Conservation (phyloP, 768 basidiomycete genomes). For the Phaffia australis region DNA sequence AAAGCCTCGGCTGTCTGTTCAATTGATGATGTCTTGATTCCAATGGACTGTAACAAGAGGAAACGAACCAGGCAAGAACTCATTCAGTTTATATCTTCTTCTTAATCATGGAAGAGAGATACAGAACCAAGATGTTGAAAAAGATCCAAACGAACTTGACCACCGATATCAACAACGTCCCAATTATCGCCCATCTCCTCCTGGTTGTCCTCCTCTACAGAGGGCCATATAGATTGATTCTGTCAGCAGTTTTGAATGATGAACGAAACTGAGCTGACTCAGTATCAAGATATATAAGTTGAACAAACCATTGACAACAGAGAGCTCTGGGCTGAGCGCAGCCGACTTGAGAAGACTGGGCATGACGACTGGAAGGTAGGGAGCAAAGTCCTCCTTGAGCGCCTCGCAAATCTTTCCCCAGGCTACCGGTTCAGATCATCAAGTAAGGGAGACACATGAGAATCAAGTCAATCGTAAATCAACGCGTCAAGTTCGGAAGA, state of each 20-base stretch:
- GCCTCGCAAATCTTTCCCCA: constrained; percentile 86
- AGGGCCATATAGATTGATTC: constrained; percentile 5
- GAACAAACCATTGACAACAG: constrained; percentile 51
- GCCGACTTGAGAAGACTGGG: constrained; percentile 64
- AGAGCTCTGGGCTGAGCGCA: constrained; percentile 66
- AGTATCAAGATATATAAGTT: not conserved
- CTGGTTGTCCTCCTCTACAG: constrained; percentile 45
- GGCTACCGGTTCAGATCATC: constrained; percentile 42
- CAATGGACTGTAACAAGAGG: constrained; percentile 46
- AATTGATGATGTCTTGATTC: constrained; percentile 65
- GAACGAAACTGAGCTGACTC: constrained; percentile 10
- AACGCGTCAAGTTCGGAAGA: not conserved
- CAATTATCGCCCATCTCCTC: constrained; percentile 42
- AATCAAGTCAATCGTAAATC: not conserved
- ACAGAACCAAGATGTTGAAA: not conserved
- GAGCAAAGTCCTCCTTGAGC: constrained; percentile 71
- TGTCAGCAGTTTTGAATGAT: not conserved
- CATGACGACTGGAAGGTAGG: constrained; percentile 75
- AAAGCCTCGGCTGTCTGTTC: constrained; percentile 84
- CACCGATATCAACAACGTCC: constrained; percentile 65
- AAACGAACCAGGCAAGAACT: not conserved
- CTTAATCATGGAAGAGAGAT: not conserved
- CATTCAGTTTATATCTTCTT: not conserved
- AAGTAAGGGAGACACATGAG: not conserved
- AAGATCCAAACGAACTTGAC: constrained; percentile 30